phyloP scores from a whole-genome alignment of 108 stramenopile species.

The Stephanodiscus minutulus region DNA sequence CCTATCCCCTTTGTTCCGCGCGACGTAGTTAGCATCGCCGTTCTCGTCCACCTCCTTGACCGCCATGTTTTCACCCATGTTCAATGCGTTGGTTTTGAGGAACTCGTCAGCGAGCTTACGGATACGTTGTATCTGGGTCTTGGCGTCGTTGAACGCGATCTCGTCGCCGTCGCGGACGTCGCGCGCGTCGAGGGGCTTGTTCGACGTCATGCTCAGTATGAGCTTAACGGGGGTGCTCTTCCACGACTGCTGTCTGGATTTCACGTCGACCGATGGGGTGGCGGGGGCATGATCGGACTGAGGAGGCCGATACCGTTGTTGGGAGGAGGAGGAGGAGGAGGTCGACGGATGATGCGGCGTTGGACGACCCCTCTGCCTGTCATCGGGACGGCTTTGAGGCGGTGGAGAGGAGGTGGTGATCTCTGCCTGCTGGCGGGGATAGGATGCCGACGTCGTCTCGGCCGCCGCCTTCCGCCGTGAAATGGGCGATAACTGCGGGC shows the following conservation, averaged over 20 bases:
- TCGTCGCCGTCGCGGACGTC: background rate
- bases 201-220: slow-evolving; percentile 2
- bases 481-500: too few relatives aligned
- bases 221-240: background rate
- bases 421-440: too few relatives aligned
- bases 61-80: background rate
- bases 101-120: slow-evolving; percentile 14
- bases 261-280: background rate
- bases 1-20: background rate
- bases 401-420: too few relatives aligned
- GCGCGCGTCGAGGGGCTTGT: slow-evolving; percentile 15
- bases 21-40: too few relatives aligned
- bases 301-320: too few relatives aligned
- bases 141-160: background rate
- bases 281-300: too few relatives aligned
- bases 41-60: background rate
- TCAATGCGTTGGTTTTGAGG: background rate
- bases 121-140: slow-evolving; percentile 2
- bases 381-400: too few relatives aligned
- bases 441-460: too few relatives aligned
- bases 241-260: background rate
- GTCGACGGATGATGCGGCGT: too few relatives aligned
- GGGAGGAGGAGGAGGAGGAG: too few relatives aligned
- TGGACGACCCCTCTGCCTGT: too few relatives aligned
- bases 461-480: too few relatives aligned